phyloP scores from a whole-genome alignment of 441 rosid species.

The Adansonia gregorii region DNA sequence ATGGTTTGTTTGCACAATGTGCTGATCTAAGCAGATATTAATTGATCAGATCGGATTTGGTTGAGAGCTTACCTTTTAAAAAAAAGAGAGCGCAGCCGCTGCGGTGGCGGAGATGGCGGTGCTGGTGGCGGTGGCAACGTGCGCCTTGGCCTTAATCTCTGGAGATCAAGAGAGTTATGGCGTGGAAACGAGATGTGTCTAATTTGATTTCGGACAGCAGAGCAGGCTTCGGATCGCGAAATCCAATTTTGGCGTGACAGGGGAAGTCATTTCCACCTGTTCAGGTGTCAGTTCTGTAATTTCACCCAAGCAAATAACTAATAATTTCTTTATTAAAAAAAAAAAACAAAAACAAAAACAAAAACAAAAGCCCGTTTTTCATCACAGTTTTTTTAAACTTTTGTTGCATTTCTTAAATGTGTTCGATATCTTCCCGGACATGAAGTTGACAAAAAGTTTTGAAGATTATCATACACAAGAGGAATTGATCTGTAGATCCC shows the following conservation, averaged over 20 bases:
- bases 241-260: slow-evolving; percentile 5
- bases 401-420: too few relatives aligned
- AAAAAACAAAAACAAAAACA: too few relatives aligned
- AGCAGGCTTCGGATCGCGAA: slow-evolving; percentile 19
- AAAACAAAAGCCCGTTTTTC: too few relatives aligned
- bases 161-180: too few relatives aligned
- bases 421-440: too few relatives aligned
- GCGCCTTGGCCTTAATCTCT: neutral
- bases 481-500: too few relatives aligned
- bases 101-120: neutral
- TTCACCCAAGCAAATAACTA: neutral
- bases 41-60: slow-evolving; percentile 18
- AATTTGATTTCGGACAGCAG: slow-evolving; percentile 23
- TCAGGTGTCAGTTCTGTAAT: neutral
- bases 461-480: too few relatives aligned
- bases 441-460: too few relatives aligned
- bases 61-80: slow-evolving; percentile 31
- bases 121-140: neutral
- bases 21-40: neutral
- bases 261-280: neutral
- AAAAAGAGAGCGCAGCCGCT: neutral
- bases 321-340: too few relatives aligned
- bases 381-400: too few relatives aligned
- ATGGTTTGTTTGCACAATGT: slow-evolving; percentile 30
- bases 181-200: slow-evolving; percentile 18